These are phyloP conservation scores for Candida mattraensis DNA, from an alignment of 805 yeast genomes.

Conservation along the genomic window DNA sequence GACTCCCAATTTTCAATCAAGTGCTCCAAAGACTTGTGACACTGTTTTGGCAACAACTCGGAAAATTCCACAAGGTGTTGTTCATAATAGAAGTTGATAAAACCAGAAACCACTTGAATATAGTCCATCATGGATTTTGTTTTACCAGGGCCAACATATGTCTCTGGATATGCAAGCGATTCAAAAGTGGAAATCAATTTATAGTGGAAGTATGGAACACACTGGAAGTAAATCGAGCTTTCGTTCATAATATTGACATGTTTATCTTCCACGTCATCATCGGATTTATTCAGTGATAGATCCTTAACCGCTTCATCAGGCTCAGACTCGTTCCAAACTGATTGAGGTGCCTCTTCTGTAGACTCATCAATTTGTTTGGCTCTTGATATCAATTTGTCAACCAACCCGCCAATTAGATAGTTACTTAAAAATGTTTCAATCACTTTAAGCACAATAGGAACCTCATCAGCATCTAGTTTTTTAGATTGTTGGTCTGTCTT, in stretches of 20 bases:
- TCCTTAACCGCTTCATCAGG: conserved; percentile 1
- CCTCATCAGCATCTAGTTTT: conserved; percentile 28
- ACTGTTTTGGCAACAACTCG: conserved; percentile 34
- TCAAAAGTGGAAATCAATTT: conserved; percentile 26
- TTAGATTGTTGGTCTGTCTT: conserved; percentile 2
- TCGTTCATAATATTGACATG: conserved; percentile 35
- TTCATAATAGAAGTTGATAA: conserved; percentile 37
- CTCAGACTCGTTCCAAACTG: neutral
- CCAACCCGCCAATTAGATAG: conserved; percentile 36
- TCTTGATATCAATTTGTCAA: conserved; percentile 30
- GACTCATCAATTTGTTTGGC: conserved; percentile 37
- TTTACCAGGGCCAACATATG: conserved; percentile 8
- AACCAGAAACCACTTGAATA: conserved; percentile 28
- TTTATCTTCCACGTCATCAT: conserved; percentile 1
- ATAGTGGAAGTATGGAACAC: conserved; percentile 35
- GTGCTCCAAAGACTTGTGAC: conserved; percentile 29
- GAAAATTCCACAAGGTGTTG: conserved; percentile 36
- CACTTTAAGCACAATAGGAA: conserved; percentile 35
- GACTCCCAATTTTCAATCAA: conserved; percentile 42
- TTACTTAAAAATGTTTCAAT: conserved; percentile 36
- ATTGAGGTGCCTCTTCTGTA: neutral
- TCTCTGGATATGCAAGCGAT: conserved; percentile 29
- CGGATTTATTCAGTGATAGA: neutral
- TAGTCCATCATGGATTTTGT: conserved; percentile 29
- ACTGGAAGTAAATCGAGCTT: conserved; percentile 35